Percentiles rank a stretch among this genome's conserved stretches.
Conservation (phyloP, 441 rosid species). For the Croton laevigatus region DNA sequence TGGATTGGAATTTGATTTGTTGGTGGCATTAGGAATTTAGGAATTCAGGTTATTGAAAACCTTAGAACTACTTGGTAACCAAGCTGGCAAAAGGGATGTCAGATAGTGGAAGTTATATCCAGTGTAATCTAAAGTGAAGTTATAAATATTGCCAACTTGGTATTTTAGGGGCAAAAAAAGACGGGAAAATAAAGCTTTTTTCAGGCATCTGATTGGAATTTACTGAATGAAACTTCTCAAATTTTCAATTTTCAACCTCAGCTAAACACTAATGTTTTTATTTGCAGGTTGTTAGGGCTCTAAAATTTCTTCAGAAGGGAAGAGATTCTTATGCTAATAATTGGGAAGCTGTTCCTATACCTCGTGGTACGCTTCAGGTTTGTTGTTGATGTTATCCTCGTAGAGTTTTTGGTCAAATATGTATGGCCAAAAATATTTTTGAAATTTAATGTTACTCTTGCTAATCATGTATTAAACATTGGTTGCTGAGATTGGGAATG, state of each 20-base stretch:
- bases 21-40: neutral
- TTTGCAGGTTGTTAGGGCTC: constrained; percentile 86
- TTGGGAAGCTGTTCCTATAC: constrained; percentile 82
- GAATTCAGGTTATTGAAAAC: neutral
- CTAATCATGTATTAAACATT: neutral
- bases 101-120: neutral
- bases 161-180: neutral
- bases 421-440: neutral
- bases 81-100: neutral
- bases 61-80: neutral
- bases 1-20: neutral
- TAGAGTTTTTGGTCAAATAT: neutral
- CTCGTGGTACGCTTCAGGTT: constrained; percentile 99
- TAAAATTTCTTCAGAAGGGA: constrained; percentile 65
- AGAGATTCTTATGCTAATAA: constrained; percentile 53
- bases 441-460: constrained; percentile 1
- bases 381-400: constrained; percentile 39
- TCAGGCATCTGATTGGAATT: neutral
- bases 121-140: neutral
- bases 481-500: neutral
- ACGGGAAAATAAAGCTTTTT: neutral
- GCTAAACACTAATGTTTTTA: constrained; percentile 9
- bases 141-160: neutral
- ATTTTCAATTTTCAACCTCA: neutral
- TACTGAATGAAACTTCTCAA: neutral